phyloP scores from a whole-genome alignment of 192 early-diverging fungal species.

The Entomortierella beljakovae region DNA sequence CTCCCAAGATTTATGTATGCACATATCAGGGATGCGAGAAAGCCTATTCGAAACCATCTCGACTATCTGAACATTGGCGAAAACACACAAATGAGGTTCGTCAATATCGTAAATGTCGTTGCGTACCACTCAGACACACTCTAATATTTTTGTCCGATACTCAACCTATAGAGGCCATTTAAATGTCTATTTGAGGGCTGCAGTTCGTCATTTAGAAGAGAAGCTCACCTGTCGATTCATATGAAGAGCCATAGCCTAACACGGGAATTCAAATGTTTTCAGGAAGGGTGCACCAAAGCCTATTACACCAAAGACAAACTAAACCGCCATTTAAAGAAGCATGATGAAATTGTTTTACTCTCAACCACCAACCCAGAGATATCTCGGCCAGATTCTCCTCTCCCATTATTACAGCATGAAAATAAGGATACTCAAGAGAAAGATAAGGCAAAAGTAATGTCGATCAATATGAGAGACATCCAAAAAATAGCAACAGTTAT shows the following conservation, averaged over 20 bases:
- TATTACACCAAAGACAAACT: constrained; percentile 53
- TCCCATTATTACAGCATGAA: neutral
- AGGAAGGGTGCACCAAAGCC: constrained; percentile 38
- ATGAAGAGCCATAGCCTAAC: constrained; percentile 29
- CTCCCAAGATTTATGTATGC: constrained; percentile 32
- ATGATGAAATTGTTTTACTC: constrained; percentile 15
- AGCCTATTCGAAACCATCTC: constrained; percentile 43
- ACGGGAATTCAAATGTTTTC: constrained; percentile 28
- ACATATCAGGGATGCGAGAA: constrained; percentile 48
- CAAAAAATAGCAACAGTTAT: constrained; percentile 31
- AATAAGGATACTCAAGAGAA: neutral
- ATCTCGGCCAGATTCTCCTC: neutral
- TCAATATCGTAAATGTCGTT: neutral
- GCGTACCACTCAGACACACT: neutral
- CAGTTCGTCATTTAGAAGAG: constrained; percentile 42
- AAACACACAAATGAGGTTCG: constrained; percentile 53
- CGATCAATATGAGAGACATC: neutral
- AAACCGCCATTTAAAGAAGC: constrained; percentile 41
- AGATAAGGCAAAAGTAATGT: neutral
- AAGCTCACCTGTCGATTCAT: constrained; percentile 51
- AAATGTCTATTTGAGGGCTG: constrained; percentile 50
- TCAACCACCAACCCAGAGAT: neutral
- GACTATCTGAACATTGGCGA: constrained; percentile 50
- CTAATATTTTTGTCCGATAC: neutral
- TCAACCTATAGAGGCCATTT: constrained; percentile 52